A percentile compares a stretch with the other conserved stretches of the same genome.
These are phyloP conservation scores for Ulmus americana DNA, from an alignment of 331 rosid genomes.

Conservation along the genomic window DNA sequence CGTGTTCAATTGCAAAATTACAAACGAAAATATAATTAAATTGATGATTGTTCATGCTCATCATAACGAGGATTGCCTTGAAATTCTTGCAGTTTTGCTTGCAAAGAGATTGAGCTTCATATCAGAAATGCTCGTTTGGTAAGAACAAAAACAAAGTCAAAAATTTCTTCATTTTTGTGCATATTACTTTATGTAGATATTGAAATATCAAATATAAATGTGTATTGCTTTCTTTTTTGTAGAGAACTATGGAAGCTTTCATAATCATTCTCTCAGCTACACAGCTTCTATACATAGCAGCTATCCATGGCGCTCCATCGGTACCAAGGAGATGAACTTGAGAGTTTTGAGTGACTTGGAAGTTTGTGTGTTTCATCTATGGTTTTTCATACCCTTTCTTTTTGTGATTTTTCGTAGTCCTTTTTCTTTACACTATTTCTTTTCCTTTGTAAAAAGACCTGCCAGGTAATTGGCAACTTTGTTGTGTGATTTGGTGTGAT, in stretches of 20 bases:
- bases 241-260: conserved; percentile 90
- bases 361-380: conserved; percentile 22
- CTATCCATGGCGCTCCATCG: conserved; percentile 41
- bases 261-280: conserved; percentile 76
- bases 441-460: conserved; percentile 8
- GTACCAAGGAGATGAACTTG: conserved; percentile 23
- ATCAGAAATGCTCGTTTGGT: conserved; percentile 67
- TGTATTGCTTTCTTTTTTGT: conserved; percentile 19
- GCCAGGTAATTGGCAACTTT: conserved; percentile 23
- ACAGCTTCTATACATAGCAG: conserved; percentile 59
- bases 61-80: not conserved
- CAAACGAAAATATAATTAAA: not conserved
- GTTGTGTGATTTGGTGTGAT: conserved; percentile 33
- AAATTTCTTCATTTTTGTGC: not conserved
- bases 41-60: not conserved
- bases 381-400: not conserved
- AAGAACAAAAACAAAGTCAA: conserved; percentile 12
- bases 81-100: conserved; percentile 51
- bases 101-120: conserved; percentile 67
- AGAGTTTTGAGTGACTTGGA: conserved; percentile 17
- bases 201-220: not conserved
- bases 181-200: not conserved
- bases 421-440: not conserved
- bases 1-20: not conserved
- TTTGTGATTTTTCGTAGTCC: not conserved